Percentiles rank a stretch among this genome's conserved stretches.
These are phyloP conservation scores for Monosporascus sp. DNA, from an alignment of 2,329 filamentous ascomycete species.

Conservation along the genomic window DNA sequence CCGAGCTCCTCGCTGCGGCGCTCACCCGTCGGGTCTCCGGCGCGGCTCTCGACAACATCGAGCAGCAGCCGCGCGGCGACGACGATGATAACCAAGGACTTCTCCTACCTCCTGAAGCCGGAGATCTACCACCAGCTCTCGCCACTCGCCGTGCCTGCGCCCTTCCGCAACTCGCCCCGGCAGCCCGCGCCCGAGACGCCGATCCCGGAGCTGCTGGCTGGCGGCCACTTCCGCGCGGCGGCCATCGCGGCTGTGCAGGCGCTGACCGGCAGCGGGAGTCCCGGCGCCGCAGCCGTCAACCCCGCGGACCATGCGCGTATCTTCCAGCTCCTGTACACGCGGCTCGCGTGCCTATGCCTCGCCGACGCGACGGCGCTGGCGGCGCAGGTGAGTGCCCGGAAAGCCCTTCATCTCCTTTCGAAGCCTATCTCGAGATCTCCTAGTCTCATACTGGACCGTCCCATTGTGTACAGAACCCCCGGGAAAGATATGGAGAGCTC, in stretches of 20 bases:
- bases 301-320: constrained; percentile 60
- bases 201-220: constrained; percentile 60
- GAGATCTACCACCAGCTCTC: constrained; percentile 80
- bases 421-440: no score
- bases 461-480: no score
- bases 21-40: constrained; percentile 11
- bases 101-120: constrained; percentile 72
- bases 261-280: constrained; percentile 44
- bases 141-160: constrained; percentile 49
- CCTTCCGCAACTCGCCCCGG: constrained; percentile 65
- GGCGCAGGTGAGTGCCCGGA: constrained; percentile 35
- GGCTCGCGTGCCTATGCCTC: constrained; percentile 75
- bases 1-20: constrained; percentile 15
- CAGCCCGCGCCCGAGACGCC: constrained; percentile 59
- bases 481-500: no score
- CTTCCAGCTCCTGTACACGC: constrained; percentile 72
- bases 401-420: no score
- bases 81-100: constrained; percentile 56
- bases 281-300: constrained; percentile 28
- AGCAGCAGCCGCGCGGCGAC: constrained; percentile 21
- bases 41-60: constrained; percentile 4
- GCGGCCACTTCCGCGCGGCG: constrained; percentile 75
- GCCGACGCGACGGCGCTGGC: constrained; percentile 67
- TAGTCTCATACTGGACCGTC: no score
- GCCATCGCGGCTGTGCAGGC: constrained; percentile 62